phyloP scores from a whole-genome alignment of 345 rosid genomes.

The Salix viminalis region DNA sequence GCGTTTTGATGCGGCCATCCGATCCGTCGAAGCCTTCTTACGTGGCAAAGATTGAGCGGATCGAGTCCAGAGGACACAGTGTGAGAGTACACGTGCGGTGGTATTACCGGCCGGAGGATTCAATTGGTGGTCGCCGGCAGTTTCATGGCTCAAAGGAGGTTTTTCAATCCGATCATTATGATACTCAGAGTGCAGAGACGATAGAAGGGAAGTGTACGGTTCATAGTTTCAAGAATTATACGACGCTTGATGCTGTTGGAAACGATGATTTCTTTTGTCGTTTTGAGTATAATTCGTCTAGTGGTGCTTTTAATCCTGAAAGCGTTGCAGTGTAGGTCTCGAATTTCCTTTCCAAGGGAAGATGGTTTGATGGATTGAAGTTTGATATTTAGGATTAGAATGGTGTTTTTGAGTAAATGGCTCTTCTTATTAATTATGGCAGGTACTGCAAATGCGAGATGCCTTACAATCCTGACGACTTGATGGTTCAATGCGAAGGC shows the following conservation, averaged over 20 bases:
- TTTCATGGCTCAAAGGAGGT: constrained; percentile 97
- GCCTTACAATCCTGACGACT: constrained; percentile 97
- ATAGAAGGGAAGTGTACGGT: constrained; percentile 91
- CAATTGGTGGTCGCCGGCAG: constrained; percentile 88
- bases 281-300: constrained; percentile 82
- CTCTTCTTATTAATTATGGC: neutral
- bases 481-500: constrained; percentile 94
- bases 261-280: constrained; percentile 98
- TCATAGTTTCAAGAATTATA: constrained; percentile 77
- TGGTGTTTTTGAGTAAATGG: no score
- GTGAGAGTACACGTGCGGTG: constrained; percentile 78
- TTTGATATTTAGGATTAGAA: neutral
- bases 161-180: constrained; percentile 85
- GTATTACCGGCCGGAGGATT: constrained; percentile 98
- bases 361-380: neutral
- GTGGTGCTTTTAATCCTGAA: constrained; percentile 89
- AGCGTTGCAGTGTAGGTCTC: constrained; percentile 84
- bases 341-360: neutral
- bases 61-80: constrained; percentile 78
- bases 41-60: constrained; percentile 86
- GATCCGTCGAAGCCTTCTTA: constrained; percentile 78
- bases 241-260: constrained; percentile 86
- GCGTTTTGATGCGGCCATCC: constrained; percentile 89
- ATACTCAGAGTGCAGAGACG: constrained; percentile 83
- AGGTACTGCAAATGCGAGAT: constrained; percentile 98